Conservation (phyloP, 345 rosid genomes). For the Raphanus raphanistrum region DNA sequence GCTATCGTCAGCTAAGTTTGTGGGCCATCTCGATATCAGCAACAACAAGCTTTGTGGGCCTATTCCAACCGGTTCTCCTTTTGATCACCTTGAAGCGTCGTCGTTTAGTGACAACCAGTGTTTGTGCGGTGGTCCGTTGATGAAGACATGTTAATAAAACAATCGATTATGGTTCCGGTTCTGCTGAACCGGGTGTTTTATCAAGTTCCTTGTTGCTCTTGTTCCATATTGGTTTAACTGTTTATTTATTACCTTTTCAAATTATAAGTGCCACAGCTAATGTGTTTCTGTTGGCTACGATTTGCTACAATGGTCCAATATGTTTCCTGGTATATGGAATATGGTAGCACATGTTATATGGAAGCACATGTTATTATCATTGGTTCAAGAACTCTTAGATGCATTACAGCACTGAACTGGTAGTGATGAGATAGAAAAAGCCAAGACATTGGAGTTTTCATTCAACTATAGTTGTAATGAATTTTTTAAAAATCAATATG, state of each 20-base stretch:
- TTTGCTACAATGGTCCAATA: background rate
- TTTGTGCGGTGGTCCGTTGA: slow-evolving; percentile 80
- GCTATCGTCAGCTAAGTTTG: slow-evolving; percentile 53
- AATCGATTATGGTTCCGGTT: slow-evolving; percentile 8
- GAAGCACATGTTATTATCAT: background rate
- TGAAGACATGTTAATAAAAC: slow-evolving; percentile 55
- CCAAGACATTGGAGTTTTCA: background rate
- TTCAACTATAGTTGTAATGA: background rate
- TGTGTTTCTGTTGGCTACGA: slow-evolving; percentile 12
- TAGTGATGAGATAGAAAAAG: background rate
- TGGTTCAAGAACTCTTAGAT: background rate
- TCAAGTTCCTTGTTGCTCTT: background rate
- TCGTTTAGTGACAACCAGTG: slow-evolving; percentile 64
- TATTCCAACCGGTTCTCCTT: slow-evolving; percentile 79
- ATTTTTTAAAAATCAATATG: background rate
- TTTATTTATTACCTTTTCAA: background rate
- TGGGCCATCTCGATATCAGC: slow-evolving; percentile 88
- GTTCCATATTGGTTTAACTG: background rate
- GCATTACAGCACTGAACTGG: background rate
- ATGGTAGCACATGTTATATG: slow-evolving; percentile 17
- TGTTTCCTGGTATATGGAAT: slow-evolving; percentile 1
- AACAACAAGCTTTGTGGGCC: slow-evolving; percentile 86
- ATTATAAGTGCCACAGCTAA: background rate
- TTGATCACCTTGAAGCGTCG: slow-evolving; percentile 56
- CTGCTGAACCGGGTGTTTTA: slow-evolving; percentile 4